These are phyloP conservation scores for Coemansia sp. DNA, from an alignment of 192 early-diverging fungal genomes.

Conservation along the genomic window DNA sequence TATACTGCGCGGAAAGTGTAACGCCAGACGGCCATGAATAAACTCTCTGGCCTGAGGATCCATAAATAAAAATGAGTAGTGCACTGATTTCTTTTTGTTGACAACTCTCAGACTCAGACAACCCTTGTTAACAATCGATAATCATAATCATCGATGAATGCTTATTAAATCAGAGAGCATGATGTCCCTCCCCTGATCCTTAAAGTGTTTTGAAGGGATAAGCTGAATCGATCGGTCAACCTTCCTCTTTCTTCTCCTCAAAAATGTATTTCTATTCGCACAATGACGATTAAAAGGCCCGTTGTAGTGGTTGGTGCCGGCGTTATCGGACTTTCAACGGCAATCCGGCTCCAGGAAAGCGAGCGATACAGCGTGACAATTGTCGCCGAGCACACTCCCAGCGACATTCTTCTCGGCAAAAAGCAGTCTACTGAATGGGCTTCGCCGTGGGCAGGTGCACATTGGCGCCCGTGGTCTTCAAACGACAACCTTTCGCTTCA, in stretches of 20 bases:
- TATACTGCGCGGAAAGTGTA: not conserved
- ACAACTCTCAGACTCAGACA: no score
- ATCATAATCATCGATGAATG: no score
- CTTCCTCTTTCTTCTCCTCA: not conserved
- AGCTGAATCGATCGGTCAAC: not conserved
- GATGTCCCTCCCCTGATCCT: not conserved
- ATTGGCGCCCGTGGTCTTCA: constrained; percentile 63
- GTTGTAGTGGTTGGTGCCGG: constrained; percentile 63
- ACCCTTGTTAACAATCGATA: no score
- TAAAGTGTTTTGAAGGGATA: no score
- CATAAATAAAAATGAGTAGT: no score
- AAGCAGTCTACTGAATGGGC: constrained; percentile 48
- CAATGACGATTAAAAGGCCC: not conserved
- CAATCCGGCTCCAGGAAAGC: constrained; percentile 47
- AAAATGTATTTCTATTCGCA: not conserved
- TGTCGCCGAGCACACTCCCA: constrained; percentile 40
- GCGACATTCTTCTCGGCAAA: not conserved
- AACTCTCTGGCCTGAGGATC: no score
- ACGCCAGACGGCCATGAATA: not conserved
- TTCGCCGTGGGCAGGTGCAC: constrained; percentile 63
- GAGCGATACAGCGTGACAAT: constrained; percentile 47
- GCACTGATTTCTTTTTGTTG: no score
- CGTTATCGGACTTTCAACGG: constrained; percentile 61
- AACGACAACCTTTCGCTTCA: constrained; percentile 50
- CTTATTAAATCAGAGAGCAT: no score